Conservation (phyloP, 306 rosid genomes). For the Dryas drummondii region DNA sequence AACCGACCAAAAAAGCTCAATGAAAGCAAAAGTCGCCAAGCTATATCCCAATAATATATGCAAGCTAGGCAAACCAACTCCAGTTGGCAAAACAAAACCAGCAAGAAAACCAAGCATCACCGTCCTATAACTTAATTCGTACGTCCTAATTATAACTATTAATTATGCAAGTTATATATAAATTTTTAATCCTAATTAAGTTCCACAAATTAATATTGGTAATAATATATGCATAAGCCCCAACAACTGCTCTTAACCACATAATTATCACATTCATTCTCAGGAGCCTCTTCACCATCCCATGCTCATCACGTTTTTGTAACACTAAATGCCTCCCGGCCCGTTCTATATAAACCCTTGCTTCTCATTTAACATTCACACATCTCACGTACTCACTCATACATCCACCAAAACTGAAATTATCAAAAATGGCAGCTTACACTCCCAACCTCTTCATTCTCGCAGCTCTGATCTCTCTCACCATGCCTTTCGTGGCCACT, state of each 20-base stretch:
- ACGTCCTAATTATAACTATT: neutral
- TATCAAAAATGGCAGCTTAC: slow-evolving; percentile 26
- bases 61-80: too few relatives aligned
- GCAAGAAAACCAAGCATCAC: neutral
- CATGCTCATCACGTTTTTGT: neutral
- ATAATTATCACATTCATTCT: neutral
- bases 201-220: neutral
- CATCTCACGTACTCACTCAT: neutral
- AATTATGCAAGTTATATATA: neutral
- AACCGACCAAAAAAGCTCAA: too few relatives aligned
- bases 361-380: neutral
- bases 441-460: slow-evolving; percentile 20
- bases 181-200: neutral
- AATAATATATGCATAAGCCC: neutral
- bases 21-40: too few relatives aligned
- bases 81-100: neutral
- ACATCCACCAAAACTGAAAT: neutral
- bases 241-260: slow-evolving; percentile 4
- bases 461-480: slow-evolving; percentile 12
- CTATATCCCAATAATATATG: too few relatives aligned
- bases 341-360: slow-evolving; percentile 8
- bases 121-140: neutral
- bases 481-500: slow-evolving; percentile 12
- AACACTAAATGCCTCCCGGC: neutral
- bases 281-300: neutral